Conservation (phyloP, 2,329 filamentous ascomycete species). For the Xylariaceae sp. region DNA sequence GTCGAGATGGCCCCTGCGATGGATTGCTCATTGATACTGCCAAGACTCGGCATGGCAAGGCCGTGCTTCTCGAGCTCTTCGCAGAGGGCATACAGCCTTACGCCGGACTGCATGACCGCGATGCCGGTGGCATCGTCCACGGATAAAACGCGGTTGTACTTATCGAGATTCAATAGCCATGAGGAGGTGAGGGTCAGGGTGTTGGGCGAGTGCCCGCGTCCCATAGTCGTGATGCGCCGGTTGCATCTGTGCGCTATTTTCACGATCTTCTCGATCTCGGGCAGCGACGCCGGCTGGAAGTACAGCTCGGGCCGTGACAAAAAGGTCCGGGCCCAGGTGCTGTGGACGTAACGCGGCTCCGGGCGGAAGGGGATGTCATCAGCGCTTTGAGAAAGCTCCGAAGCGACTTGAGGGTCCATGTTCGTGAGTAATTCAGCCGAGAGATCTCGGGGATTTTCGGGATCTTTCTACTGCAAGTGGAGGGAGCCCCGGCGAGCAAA, state of each 20-base stretch:
- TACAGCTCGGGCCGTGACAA: conserved; percentile 88
- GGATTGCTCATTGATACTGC: conserved; percentile 93
- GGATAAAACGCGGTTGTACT: conserved; percentile 71
- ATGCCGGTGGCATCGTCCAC: conserved; percentile 67
- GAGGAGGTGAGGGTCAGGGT: conserved; percentile 90
- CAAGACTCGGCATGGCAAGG: conserved; percentile 86
- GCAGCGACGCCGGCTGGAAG: conserved; percentile 77
- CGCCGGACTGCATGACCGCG: conserved; percentile 84
- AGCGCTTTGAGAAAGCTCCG: conserved; percentile 30
- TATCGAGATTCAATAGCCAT: conserved; percentile 93
- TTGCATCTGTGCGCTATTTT: conserved; percentile 79
- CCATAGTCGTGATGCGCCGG: conserved; percentile 81
- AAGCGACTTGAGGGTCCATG: conserved; percentile 34
- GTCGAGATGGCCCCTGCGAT: conserved; percentile 91
- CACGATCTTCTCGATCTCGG: conserved; percentile 82
- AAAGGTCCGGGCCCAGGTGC: conserved; percentile 95
- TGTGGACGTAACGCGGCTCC: conserved; percentile 71
- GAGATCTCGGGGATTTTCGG: conserved; percentile 14
- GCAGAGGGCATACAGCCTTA: conserved; percentile 76
- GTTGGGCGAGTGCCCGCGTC: conserved; percentile 89
- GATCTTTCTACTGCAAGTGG: conserved; percentile 6
- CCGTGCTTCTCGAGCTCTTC: conserved; percentile 73
- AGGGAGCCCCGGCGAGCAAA: conserved; percentile 8
- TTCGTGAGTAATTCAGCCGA: background rate
- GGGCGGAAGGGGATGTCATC: conserved; percentile 73